phyloP scores from a whole-genome alignment of 2,329 filamentous ascomycete genomes.

The Talaromyces sp. region DNA sequence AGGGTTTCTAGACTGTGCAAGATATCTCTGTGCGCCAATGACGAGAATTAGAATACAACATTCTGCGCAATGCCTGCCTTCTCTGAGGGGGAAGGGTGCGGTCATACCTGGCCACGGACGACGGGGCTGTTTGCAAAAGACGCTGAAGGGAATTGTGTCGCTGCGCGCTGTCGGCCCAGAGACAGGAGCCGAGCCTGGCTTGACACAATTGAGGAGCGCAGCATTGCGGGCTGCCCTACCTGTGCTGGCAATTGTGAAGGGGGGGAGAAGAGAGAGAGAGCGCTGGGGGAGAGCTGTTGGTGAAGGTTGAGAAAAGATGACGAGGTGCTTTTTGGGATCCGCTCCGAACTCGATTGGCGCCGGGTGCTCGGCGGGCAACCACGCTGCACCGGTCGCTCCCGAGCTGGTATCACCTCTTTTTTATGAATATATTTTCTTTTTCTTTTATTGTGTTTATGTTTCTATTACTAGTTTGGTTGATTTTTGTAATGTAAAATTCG shows the following conservation, averaged over 20 bases:
- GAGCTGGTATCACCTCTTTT: no score
- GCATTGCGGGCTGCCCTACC: constrained; percentile 47
- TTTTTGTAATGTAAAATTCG: not conserved
- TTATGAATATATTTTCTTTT: no score
- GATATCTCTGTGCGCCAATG: constrained; percentile 38
- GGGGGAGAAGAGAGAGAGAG: constrained; percentile 8
- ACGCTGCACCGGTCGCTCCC: not conserved
- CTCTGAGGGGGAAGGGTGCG: constrained; percentile 4
- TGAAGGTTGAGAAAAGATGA: constrained; percentile 22
- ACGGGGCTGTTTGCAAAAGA: constrained; percentile 32
- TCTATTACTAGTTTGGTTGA: not conserved
- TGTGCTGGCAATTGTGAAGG: constrained; percentile 21
- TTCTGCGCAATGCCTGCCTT: not conserved
- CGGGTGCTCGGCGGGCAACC: not conserved
- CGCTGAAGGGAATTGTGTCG: constrained; percentile 39
- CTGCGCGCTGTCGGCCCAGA: constrained; percentile 29
- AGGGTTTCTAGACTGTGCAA: constrained; percentile 43
- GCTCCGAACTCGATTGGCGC: constrained; percentile 22
- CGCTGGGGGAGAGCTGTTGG: not conserved
- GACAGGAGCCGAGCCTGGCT: constrained; percentile 39
- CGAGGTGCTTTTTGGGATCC: constrained; percentile 31
- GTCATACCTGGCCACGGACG: constrained; percentile 34
- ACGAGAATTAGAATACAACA: not conserved
- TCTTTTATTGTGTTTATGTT: not conserved
- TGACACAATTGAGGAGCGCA: constrained; percentile 49